Evolutionary conservation across 352 stramenopile genomes (phyloP).

Genomic region (Phytophthora fragariae): DNA sequence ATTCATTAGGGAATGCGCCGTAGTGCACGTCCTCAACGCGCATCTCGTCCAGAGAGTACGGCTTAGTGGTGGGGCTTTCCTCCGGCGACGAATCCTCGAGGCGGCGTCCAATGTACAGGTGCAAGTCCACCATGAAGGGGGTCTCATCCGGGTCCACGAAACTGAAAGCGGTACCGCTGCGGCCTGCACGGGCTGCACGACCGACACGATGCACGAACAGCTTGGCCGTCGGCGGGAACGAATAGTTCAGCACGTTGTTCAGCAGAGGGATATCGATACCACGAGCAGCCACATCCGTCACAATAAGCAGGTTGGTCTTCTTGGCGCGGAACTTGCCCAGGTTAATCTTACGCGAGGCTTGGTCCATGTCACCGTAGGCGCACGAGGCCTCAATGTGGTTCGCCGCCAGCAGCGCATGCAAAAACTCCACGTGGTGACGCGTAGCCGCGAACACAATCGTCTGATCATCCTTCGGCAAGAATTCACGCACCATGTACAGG

Average conservation of each 20-base stretch:
- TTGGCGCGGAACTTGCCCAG: slow-evolving; percentile 92
- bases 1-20: slow-evolving; percentile 95
- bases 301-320: slow-evolving; percentile 92
- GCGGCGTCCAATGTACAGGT: slow-evolving; percentile 95
- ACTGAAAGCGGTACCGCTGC: slow-evolving; percentile 95
- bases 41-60: slow-evolving; percentile 95
- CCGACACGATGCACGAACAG: slow-evolving; percentile 97
- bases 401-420: slow-evolving; percentile 93
- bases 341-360: slow-evolving; percentile 91
- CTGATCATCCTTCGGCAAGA: slow-evolving; percentile 93
- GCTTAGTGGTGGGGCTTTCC: slow-evolving; percentile 26
- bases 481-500: slow-evolving; percentile 96
- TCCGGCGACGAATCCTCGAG: slow-evolving; percentile 78
- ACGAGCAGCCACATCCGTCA: slow-evolving; percentile 95
- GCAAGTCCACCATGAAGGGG: slow-evolving; percentile 98
- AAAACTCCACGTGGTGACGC: slow-evolving; percentile 98
- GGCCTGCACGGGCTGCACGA: slow-evolving; percentile 95
- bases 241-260: slow-evolving; percentile 98
- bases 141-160: slow-evolving; percentile 98
- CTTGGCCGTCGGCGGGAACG: slow-evolving; percentile 94
- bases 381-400: slow-evolving; percentile 88
- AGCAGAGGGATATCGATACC: slow-evolving; percentile 96
- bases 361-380: slow-evolving; percentile 96
- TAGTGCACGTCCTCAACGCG: slow-evolving; percentile 98
- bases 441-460: slow-evolving; percentile 99